A percentile compares a stretch with the other conserved stretches of the same genome.
phyloP scores from a whole-genome alignment of 495 filamentous ascomycete species.

The Neurospora discreta region DNA sequence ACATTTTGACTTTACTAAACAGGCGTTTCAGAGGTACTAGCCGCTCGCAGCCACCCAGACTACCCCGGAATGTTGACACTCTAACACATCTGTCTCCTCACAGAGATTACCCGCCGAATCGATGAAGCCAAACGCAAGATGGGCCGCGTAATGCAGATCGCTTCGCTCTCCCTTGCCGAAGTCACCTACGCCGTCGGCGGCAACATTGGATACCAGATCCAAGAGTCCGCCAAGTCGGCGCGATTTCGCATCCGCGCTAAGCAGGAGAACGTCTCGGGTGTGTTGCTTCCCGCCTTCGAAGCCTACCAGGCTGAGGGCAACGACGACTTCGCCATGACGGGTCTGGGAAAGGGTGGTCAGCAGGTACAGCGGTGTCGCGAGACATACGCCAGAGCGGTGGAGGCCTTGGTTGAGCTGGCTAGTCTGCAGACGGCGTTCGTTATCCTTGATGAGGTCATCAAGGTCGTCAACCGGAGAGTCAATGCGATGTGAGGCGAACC shows the following conservation, averaged over 20 bases:
- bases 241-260: constrained; percentile 86
- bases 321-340: constrained; percentile 94
- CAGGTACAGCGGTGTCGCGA: constrained; percentile 92
- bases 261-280: constrained; percentile 97
- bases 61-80: neutral
- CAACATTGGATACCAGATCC: constrained; percentile 92
- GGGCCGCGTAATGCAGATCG: constrained; percentile 98
- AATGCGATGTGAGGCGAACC: constrained; percentile 68
- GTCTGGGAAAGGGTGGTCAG: constrained; percentile 92
- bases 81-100: neutral
- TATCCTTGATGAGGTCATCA: constrained; percentile 97
- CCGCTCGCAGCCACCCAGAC: neutral
- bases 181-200: constrained; percentile 96
- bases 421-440: constrained; percentile 98
- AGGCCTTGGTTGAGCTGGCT: constrained; percentile 91
- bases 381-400: constrained; percentile 93
- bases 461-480: constrained; percentile 96
- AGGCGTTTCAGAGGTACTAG: constrained; percentile 76
- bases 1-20: constrained; percentile 6
- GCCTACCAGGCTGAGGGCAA: constrained; percentile 74
- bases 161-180: constrained; percentile 93
- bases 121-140: constrained; percentile 99
- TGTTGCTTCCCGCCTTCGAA: constrained; percentile 88
- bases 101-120: constrained; percentile 92
- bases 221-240: constrained; percentile 86